Evolutionary conservation across 2,329 filamentous ascomycete species (phyloP), one percentile per base, ranked within the genome.

Genomic region (Aspergillus carbonarius): DNA sequence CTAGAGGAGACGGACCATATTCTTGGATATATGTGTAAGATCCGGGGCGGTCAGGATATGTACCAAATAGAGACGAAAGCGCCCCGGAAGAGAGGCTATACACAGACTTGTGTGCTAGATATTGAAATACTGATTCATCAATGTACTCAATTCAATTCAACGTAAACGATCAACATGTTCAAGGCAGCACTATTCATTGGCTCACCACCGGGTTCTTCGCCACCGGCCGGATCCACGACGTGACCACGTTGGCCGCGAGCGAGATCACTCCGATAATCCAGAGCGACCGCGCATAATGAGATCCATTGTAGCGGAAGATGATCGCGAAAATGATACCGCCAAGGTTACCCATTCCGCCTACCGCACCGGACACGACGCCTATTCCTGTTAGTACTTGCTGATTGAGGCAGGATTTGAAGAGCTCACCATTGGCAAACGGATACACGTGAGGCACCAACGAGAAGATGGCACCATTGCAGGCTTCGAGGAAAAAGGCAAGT

Each of bases 381-480:
- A 20, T 48, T 17, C 25, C 23, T 27, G 27, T 60, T 44, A 60
- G 59, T 52, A 25, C n/a, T 4, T 7, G 10, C 34, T 39, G 1
- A 15, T 17, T 15, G 7, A 30, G 25, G 25, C 5, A 27, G 15
- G 5, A 23, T n/a, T 8, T 40, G 13, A 1, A 25, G 69, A 6
- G 9, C 74, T 69, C 78, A 74, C 91, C 92, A 74, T 96, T 96
- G 60, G 91, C 90, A 60, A 83, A 83, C 1, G 91, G 91, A 74
- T 93, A 89, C 1, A 96, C 88, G 71, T 96, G 93, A 3, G 92
- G 92, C 23, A 96, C 88, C 5, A 96, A 82, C 0, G 91, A 86
- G 74, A 95, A 96, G 77, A 91, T 95, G 40, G 91, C 87, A 0
- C 93, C 93, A 71, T 96, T 96, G 42, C 87, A 88, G 1, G 89